phyloP scores from a whole-genome alignment of 106 monocot species.

The Hemerocallis citrina region DNA sequence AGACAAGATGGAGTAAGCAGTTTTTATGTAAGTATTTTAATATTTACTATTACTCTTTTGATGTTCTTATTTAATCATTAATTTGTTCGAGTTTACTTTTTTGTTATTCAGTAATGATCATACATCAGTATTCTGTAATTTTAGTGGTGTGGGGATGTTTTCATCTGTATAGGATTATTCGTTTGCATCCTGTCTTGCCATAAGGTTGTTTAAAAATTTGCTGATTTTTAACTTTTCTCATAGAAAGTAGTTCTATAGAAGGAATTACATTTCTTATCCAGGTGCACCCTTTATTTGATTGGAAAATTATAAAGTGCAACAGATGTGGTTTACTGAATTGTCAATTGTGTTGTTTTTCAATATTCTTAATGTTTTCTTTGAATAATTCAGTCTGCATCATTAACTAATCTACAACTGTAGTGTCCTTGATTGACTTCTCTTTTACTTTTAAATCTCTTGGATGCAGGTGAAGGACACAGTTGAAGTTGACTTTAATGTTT shows the following conservation, averaged over 20 bases:
- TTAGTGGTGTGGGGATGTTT: too few relatives aligned
- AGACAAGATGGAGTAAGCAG: constrained; percentile 98
- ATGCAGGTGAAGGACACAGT: constrained; percentile 90
- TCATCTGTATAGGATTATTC: too few relatives aligned
- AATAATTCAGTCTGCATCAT: not conserved
- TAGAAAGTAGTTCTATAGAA: too few relatives aligned
- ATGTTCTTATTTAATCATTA: not conserved
- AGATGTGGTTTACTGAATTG: not conserved
- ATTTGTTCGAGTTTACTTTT: not conserved
- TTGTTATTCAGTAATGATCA: not conserved
- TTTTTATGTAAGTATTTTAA: constrained; percentile 77
- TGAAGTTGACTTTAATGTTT: constrained; percentile 95
- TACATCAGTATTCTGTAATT: not conserved
- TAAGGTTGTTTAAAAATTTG: too few relatives aligned
- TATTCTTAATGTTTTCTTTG: not conserved
- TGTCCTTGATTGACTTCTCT: not conserved
- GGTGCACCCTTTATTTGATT: not conserved
- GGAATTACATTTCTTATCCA: too few relatives aligned
- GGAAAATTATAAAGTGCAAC: not conserved
- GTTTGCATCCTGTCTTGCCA: too few relatives aligned
- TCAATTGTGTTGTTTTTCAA: not conserved
- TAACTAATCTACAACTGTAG: not conserved
- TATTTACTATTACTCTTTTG: not conserved
- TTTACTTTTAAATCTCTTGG: not conserved
- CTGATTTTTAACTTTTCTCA: too few relatives aligned